These are phyloP conservation scores for Penicillium dipodomyicola DNA, from an alignment of 495 filamentous ascomycete genomes.

Conservation along the genomic window DNA sequence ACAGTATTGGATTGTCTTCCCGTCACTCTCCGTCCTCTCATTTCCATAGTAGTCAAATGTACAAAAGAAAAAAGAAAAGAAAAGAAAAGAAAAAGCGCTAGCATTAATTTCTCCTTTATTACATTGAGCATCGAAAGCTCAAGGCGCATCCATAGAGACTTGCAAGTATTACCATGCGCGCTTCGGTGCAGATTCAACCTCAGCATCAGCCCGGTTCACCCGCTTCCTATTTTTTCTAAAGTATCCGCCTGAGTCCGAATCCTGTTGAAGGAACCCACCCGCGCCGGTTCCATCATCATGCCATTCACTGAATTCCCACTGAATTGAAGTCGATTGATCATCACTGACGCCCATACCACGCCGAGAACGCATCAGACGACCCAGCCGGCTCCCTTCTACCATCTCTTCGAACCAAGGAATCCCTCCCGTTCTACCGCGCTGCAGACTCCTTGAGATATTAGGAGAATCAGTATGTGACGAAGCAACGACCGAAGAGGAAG, in stretches of 20 bases:
- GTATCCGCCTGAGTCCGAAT: constrained; percentile 18
- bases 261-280: constrained; percentile 10
- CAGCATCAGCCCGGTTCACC: constrained; percentile 17
- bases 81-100: too few species aligned
- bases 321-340: constrained; percentile 60
- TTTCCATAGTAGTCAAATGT: not conserved
- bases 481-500: constrained; percentile 24
- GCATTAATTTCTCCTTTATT: not conserved
- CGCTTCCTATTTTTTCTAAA: constrained; percentile 40
- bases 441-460: constrained; percentile 26
- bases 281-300: constrained; percentile 53
- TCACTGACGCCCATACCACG: constrained; percentile 52
- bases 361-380: constrained; percentile 59
- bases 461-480: constrained; percentile 20
- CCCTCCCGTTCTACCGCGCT: constrained; percentile 44
- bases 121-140: not conserved
- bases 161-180: constrained; percentile 6
- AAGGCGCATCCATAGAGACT: not conserved
- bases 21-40: not conserved
- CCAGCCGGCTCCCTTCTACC: constrained; percentile 69
- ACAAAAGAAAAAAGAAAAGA: too few species aligned
- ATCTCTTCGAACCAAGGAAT: constrained; percentile 82
- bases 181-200: constrained; percentile 13
- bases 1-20: not conserved
- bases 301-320: constrained; percentile 86